phyloP scores from a whole-genome alignment of 1,284 basidiomycete species.

The Tilletia setariae region DNA sequence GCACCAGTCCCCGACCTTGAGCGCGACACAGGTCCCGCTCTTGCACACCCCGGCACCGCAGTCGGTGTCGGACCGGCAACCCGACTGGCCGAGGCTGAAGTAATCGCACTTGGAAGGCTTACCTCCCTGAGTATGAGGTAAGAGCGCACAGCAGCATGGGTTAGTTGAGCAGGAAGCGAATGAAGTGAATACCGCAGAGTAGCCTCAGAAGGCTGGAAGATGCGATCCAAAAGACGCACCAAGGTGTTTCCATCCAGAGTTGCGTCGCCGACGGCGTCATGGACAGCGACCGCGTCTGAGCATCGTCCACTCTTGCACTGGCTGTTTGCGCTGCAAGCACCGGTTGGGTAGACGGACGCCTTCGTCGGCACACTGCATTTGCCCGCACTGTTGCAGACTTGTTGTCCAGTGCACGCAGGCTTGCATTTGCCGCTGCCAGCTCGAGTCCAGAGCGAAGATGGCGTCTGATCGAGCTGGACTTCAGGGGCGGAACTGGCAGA shows the following conservation, averaged over 20 bases:
- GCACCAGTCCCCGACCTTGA: not conserved
- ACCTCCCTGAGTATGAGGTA: not conserved
- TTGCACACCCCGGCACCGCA: not conserved
- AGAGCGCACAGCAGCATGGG: too few relatives aligned
- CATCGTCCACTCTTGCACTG: constrained; percentile 4
- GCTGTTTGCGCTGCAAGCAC: not conserved
- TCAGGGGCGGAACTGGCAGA: too few relatives aligned
- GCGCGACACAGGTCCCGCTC: not conserved
- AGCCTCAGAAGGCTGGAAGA: too few relatives aligned
- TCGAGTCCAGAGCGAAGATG: too few relatives aligned
- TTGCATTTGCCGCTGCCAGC: not conserved
- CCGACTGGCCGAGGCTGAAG: not conserved
- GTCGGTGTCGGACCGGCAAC: not conserved
- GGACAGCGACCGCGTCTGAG: not conserved
- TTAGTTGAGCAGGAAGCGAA: too few relatives aligned
- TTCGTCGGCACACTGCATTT: not conserved
- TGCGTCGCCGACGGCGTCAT: not conserved
- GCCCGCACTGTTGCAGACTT: not conserved
- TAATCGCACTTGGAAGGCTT: not conserved
- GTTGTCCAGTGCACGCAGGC: not conserved
- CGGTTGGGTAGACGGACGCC: not conserved
- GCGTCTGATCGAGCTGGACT: too few relatives aligned
- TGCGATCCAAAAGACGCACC: too few relatives aligned
- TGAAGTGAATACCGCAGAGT: too few relatives aligned
- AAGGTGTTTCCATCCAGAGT: too few relatives aligned